Evolutionary conservation across 2,329 filamentous ascomycete species (phyloP).

Genomic region (Diaporthe vaccinii): DNA sequence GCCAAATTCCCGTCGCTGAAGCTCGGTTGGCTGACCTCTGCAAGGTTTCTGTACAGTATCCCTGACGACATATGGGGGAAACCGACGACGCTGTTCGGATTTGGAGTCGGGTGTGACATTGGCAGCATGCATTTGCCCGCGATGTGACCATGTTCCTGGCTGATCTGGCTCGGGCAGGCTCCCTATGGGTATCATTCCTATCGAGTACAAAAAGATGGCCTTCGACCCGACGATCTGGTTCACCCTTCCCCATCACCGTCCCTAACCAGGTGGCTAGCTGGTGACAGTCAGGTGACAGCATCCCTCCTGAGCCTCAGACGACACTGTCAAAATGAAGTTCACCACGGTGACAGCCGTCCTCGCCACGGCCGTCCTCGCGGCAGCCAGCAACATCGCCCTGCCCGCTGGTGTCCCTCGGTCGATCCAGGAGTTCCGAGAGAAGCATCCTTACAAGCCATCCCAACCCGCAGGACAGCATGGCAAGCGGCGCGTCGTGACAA

Average conservation of each 20-base stretch:
- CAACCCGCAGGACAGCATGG: slow-evolving; percentile 20
- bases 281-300: not conserved
- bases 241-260: not conserved
- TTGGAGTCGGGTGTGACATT: not conserved
- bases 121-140: not conserved
- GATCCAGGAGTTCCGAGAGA: slow-evolving; percentile 54
- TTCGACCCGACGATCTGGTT: not conserved
- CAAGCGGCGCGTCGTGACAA: slow-evolving; percentile 56
- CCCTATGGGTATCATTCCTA: not conserved
- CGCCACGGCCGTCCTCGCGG: slow-evolving; percentile 45
- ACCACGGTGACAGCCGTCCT: slow-evolving; percentile 42
- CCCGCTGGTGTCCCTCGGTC: slow-evolving; percentile 52
- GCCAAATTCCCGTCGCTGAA: slow-evolving; percentile 13
- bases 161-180: not conserved
- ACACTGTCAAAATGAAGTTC: slow-evolving; percentile 42
- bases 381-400: slow-evolving; percentile 46
- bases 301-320: not conserved
- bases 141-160: slow-evolving; percentile 26
- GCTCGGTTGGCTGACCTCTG: not conserved
- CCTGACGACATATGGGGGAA: not conserved
- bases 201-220: slow-evolving; percentile 18
- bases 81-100: not conserved
- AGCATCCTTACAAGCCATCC: slow-evolving; percentile 52
- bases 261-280: not conserved
- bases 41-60: not conserved